These are phyloP conservation scores for Parathielavia hyrcaniae DNA, from an alignment of 495 filamentous ascomycete species.

Conservation along the genomic window DNA sequence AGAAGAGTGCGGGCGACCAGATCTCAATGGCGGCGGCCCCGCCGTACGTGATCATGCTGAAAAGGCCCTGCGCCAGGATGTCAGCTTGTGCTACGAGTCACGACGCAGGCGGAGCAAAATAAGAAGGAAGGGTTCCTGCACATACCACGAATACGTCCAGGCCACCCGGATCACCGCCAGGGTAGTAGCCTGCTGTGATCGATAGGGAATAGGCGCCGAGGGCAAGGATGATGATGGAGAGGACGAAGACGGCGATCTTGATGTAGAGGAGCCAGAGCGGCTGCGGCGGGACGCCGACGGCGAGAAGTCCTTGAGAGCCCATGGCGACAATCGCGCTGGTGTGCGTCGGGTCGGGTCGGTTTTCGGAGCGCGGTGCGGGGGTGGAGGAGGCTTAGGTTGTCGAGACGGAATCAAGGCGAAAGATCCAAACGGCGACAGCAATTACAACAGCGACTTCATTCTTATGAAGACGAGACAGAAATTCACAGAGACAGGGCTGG, in stretches of 20 bases:
- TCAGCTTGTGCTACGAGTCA: background rate
- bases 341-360: background rate
- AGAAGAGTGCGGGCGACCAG: constrained; percentile 31
- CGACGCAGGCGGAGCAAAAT: background rate
- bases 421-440: background rate
- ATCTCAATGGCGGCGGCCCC: constrained; percentile 27
- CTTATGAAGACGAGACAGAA: background rate
- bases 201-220: constrained; percentile 32
- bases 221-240: constrained; percentile 34
- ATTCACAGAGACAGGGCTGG: background rate
- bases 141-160: constrained; percentile 38
- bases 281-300: constrained; percentile 30
- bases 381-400: background rate
- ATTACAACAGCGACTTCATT: background rate
- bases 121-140: background rate
- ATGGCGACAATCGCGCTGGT: constrained; percentile 14
- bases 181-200: constrained; percentile 17
- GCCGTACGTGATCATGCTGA: constrained; percentile 35
- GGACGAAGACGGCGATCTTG: constrained; percentile 33
- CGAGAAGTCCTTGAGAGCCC: constrained; percentile 27
- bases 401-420: background rate
- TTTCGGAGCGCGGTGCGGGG: background rate
- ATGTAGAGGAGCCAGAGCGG: constrained; percentile 33
- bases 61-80: constrained; percentile 25
- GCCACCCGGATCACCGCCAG: constrained; percentile 25